Base-by-base conservation (phyloP, 495 filamentous ascomycete genomes). In the Rusavskia elegans region DNA sequence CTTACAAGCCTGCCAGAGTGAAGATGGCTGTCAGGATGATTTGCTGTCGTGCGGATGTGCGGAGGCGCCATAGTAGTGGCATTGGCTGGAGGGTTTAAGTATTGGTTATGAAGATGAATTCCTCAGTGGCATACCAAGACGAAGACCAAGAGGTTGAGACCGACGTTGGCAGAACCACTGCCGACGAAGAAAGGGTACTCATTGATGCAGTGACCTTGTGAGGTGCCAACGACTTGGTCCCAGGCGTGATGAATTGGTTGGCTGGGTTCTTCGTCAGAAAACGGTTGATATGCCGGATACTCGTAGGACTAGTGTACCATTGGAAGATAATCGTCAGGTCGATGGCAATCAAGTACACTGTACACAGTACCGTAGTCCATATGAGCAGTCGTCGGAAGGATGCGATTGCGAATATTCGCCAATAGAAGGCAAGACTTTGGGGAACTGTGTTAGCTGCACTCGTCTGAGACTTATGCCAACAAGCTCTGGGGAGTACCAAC, bases 1-100 rank as follows among this genome's bases (percentile, higher is more conserved):
- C 55, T 53, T 46, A 57, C 55, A 59, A 59, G 29, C 56, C 56
- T 21, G 50, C 56, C 8, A 49, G 38, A 8, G 45, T 16, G 45
- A 56, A 56, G 37, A 56, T 56, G 27, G 49, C 32, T 5, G 54
- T 56, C 23, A 56, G 48, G 0, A 42, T 53, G 8, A 52, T 8
- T 27, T 56, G 51, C 37, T 56, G 54, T n/a, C 45, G 14, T 4
- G 4, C 42, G 3, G 54, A 40, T 20, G 45, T 53, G 14, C 51
- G 50, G 6, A 56, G 45, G 17, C 54, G 55, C 55, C 55, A 57
- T 35, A 57, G 46, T 2, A 53, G 11, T n/a, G 55, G 55, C 10
- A 57, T 46, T 13, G 53, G 50, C 56, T 58, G 44, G 9, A 19
- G 20, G 10, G 16, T 21, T 36, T 41, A 25, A 48, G 23, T 29